Evolutionary conservation across 106 monocot species (phyloP).

Genomic region (Amphibolis antarctica): DNA sequence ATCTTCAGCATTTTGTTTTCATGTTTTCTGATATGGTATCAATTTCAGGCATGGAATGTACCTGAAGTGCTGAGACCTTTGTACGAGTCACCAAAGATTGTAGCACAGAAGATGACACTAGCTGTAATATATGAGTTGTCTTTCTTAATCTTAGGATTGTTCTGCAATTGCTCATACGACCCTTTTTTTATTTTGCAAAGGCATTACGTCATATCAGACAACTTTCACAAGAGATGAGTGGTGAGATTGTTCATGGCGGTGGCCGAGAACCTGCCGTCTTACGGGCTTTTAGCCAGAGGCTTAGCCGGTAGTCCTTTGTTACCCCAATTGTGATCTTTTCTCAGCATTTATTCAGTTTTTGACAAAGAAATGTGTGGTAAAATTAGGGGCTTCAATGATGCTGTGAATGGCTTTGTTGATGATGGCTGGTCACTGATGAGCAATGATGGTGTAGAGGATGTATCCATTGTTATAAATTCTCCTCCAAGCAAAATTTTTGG

Average conservation of each 20-base stretch:
- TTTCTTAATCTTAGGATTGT: no score
- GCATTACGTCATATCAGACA: conserved; percentile 82
- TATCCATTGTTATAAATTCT: conserved; percentile 50
- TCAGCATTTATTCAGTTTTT: not conserved
- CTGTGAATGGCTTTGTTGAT: conserved; percentile 79
- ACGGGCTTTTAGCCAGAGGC: conserved; percentile 72
- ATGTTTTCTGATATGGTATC: no score
- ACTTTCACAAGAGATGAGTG: conserved; percentile 72
- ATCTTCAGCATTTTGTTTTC: no score
- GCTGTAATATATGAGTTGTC: no score
- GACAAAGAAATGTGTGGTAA: no score
- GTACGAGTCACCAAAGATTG: conserved; percentile 56
- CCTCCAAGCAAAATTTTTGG: conserved; percentile 35
- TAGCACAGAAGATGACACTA: conserved; percentile 71
- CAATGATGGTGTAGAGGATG: conserved; percentile 73
- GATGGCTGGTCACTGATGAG: conserved; percentile 86
- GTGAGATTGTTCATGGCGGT: conserved; percentile 53
- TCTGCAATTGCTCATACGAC: no score
- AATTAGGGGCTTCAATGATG: conserved; percentile 97
- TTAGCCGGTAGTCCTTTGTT: conserved; percentile 52
- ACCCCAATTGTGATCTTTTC: not conserved
- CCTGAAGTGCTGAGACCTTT: conserved; percentile 73
- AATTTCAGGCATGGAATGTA: conserved; percentile 63
- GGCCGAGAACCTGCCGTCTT: conserved; percentile 87
- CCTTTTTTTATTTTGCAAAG: conserved; percentile 25